Base-by-base conservation (phyloP, 257 asterid species). In the Solanum appendiculatum region DNA sequence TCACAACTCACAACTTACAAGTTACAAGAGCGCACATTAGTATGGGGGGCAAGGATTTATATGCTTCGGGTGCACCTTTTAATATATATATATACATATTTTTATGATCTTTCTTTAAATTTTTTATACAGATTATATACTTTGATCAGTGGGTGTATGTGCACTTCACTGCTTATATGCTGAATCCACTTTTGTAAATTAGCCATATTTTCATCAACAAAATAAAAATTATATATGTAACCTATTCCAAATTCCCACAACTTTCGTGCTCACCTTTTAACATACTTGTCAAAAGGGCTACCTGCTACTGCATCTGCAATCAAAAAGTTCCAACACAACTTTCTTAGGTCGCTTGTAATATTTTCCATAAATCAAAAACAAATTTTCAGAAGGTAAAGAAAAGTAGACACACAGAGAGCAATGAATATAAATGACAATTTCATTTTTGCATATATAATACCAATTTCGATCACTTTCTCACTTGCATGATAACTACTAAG, bases 261-360 rank as follows among this genome's bases (percentile, higher is more conserved):
- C 25, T 80, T 80, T 29, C 27, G 25, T 85, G n/a, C 92, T 90
- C 87, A 97, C 99, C 89, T 95, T 64, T 95, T 97, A 84, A 95
- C 90, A 88, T 97, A 97, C 84, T 92, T 95, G 91, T 95, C 98
- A 69, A 97, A 88, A 37, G 87, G 7, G 90, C 92, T 88, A 46
- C 89, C 97, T n/a, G 90, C 93, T 84, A 86, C 63, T 87, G 98
- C 98, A 90, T 89, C 98, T 97, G 94, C 93, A 91, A 78, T 80
- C 82, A 91, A 87, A 91, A 89, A 12, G 33, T 66, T 31, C 72
- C 74, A 48, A 69, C 33, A 85, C 60, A 46, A 56, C 33, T 87
- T 68, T 20, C 85, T 73, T 36, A 73, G 29, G 51, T 21, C 51
- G 82, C n/a, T 73, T 73, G 82, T 36, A 37, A 36, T 9, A 73